Base-by-base conservation (phyloP, 1,284 basidiomycete genomes). In the Puccinia brachypodii region DNA sequence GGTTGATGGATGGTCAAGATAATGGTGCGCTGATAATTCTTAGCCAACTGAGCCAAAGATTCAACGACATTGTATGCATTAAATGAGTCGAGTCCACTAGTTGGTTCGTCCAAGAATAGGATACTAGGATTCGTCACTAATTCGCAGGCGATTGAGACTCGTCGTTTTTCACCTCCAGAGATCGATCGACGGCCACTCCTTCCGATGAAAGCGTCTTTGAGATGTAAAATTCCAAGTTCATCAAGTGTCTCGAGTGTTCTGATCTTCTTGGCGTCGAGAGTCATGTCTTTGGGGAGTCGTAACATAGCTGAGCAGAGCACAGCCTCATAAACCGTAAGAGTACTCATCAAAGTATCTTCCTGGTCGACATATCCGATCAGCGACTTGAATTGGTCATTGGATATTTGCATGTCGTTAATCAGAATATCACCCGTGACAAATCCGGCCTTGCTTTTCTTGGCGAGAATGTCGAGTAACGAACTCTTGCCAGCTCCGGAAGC, bases 1-100 rank as follows among this genome's bases (percentile, higher is more conserved):
- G 96, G 96, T 87, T 98, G 96, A 86, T 99, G 96, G 83, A 99
- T 98, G 0, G 96, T 98, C 88, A 98, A 97, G 83, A 98, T 89
- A 76, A 98, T 94, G 0, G 95, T 98, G n/a, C 96, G 91, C 84
- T 96, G 94, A 88, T 95, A 98, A 84, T 93, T 91, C 64, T 91
- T 89, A 0, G 96, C 94, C 11, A 98, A 90, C 7, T 92, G 92
- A 1, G 93, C 92, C 44, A 99, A 89, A 38, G 92, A 92, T 76
- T 96, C 94, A 47, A 99, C 89, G 83, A 99, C 96, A 84, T 97
- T 98, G 88, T 90, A 92, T 0, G 96, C 96, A 84, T 98, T 98
- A 88, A 92, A 98, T 0, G 96, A 92, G 85, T 99, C 96, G 50
- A 98, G 89, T 82, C 95, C 95, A 77, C 93, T 95, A 0, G 96